A percentile compares a stretch with the other conserved stretches of the same genome.
Evolutionary conservation across 192 early-diverging fungal genomes (phyloP).

Genomic region (Coemansia sp.): DNA sequence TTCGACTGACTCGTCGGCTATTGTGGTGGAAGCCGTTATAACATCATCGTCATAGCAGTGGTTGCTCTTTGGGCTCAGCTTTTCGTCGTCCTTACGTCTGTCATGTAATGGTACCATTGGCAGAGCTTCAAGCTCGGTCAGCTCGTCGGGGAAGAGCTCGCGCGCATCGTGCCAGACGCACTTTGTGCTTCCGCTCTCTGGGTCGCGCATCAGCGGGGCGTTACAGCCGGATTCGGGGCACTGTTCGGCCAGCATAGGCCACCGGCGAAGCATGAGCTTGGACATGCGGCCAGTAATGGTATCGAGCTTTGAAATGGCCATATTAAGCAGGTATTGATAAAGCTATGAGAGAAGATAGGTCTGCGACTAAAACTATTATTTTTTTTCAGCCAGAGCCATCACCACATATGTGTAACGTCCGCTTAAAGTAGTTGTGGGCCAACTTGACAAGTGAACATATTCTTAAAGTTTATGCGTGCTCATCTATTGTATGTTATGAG

Average conservation of each 20-base stretch:
- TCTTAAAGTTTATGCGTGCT: too few species aligned
- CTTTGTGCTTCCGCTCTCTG: conserved; percentile 25
- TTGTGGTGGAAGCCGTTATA: not conserved
- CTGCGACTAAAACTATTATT: not conserved
- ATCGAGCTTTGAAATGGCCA: conserved; percentile 36
- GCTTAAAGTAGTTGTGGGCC: conserved; percentile 1
- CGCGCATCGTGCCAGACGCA: conserved; percentile 49
- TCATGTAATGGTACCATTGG: too few species aligned
- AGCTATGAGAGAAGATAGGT: not conserved
- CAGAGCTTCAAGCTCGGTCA: conserved; percentile 2
- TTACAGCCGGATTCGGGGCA: conserved; percentile 34
- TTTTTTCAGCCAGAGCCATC: not conserved
- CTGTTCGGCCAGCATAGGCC: conserved; percentile 51
- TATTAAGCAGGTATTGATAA: not conserved
- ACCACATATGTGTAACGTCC: not conserved
- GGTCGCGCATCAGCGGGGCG: conserved; percentile 46
- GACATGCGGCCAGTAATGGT: conserved; percentile 44
- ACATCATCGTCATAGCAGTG: not conserved
- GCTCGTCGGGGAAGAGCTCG: conserved; percentile 47
- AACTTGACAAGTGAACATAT: not conserved
- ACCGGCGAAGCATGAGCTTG: conserved; percentile 51
- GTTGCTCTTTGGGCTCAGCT: conserved; percentile 6
- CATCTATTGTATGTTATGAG: not conserved
- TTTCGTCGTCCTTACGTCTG: conserved; percentile 18
- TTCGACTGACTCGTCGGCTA: not conserved